phyloP scores from a whole-genome alignment of 2,329 filamentous ascomycete genomes.

The Ilyonectria mors-panacis region DNA sequence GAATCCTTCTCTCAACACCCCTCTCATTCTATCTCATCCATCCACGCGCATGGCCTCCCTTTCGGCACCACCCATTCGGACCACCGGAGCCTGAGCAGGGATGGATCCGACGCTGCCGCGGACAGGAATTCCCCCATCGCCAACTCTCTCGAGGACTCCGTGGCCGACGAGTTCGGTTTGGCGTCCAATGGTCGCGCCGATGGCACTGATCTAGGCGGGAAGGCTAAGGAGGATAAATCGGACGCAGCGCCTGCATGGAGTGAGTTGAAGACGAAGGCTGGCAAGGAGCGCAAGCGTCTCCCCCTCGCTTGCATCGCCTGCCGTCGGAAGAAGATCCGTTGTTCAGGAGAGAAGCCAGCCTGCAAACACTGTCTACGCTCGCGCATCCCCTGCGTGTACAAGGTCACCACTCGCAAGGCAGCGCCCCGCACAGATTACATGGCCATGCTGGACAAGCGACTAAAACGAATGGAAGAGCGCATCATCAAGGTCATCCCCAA shows the following conservation, averaged over 20 bases:
- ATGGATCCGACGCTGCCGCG: constrained; percentile 62
- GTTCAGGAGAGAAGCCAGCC: constrained; percentile 96
- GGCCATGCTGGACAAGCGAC: constrained; percentile 96
- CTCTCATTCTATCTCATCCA: constrained; percentile 39
- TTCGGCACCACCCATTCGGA: constrained; percentile 43
- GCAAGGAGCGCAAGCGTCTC: constrained; percentile 93
- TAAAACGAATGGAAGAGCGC: constrained; percentile 97
- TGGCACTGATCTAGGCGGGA: constrained; percentile 67
- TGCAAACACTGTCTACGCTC: constrained; percentile 97
- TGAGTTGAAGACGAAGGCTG: constrained; percentile 90
- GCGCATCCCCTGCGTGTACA: constrained; percentile 96
- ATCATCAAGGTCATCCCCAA: constrained; percentile 97
- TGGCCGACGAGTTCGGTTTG: constrained; percentile 73
- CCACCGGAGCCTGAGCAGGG: constrained; percentile 50
- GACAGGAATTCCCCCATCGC: constrained; percentile 60
- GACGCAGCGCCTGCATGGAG: constrained; percentile 79
- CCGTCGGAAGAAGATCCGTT: constrained; percentile 96
- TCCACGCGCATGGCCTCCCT: constrained; percentile 41
- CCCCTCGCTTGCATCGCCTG: constrained; percentile 97
- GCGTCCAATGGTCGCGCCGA: constrained; percentile 63
- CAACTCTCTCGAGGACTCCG: constrained; percentile 67
- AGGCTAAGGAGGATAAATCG: constrained; percentile 70
- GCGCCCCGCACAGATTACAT: constrained; percentile 97
- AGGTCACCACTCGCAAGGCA: constrained; percentile 94
- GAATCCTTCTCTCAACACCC: constrained; percentile 56